phyloP scores from a whole-genome alignment of 805 yeast genomes.

The Ogataea trehaloabstinens region DNA sequence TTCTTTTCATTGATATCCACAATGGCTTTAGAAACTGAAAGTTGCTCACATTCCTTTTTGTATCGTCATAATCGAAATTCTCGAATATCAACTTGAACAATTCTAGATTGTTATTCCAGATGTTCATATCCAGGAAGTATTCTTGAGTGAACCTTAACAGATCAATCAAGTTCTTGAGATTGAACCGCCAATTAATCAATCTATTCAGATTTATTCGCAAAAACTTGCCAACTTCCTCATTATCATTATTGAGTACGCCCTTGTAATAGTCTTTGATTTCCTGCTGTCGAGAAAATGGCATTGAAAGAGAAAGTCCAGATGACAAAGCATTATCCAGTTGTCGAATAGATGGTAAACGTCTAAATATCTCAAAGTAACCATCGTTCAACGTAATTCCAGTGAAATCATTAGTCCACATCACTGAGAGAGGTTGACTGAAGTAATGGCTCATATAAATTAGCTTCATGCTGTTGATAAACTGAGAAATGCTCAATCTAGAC shows the following conservation, averaged over 20 bases:
- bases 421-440: conserved; percentile 32
- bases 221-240: conserved; percentile 20
- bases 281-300: conserved; percentile 2
- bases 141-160: conserved; percentile 28
- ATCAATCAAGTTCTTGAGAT: conserved; percentile 27
- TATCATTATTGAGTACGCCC: conserved; percentile 21
- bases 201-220: conserved; percentile 24
- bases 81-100: conserved; percentile 27
- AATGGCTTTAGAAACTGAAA: conserved; percentile 24
- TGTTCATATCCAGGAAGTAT: conserved; percentile 18
- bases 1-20: conserved; percentile 14
- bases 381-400: conserved; percentile 20
- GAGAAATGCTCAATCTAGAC: conserved; percentile 27
- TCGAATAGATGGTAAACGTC: conserved; percentile 29
- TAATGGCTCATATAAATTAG: conserved; percentile 34
- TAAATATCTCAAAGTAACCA: conserved; percentile 27
- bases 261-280: conserved; percentile 18
- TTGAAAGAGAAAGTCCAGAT: not conserved
- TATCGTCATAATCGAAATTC: conserved; percentile 14
- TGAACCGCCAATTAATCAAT: conserved; percentile 30
- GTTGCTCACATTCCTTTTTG: conserved; percentile 4
- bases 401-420: conserved; percentile 32
- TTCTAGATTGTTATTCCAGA: conserved; percentile 32
- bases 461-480: conserved; percentile 31
- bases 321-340: conserved; percentile 10